phyloP scores from a whole-genome alignment of 73 alveolate genomes.

The Tetrahymena elliotti region DNA sequence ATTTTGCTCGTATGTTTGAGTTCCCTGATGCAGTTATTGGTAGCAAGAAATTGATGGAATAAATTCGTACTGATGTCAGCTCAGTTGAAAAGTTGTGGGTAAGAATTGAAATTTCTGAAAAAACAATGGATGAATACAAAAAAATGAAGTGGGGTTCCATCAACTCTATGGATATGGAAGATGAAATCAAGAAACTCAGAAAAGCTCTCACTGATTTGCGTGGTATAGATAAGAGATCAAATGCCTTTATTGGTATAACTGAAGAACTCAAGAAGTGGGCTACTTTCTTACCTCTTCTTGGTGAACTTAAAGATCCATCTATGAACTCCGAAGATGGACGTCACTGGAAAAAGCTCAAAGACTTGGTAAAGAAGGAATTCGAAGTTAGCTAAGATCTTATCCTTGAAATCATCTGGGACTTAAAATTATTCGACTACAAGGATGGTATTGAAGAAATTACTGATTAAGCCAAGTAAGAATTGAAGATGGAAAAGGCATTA shows the following conservation, averaged over 20 bases:
- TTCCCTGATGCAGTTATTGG: slow-evolving; percentile 92
- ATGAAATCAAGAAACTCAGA: slow-evolving; percentile 75
- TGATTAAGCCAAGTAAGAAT: slow-evolving; percentile 98
- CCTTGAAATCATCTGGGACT: slow-evolving; percentile 75
- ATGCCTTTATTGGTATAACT: slow-evolving; percentile 86
- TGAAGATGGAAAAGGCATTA: slow-evolving; percentile 98
- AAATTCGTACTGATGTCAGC: slow-evolving; percentile 74
- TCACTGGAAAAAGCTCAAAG: slow-evolving; percentile 78
- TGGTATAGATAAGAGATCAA: slow-evolving; percentile 87
- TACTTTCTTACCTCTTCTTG: slow-evolving; percentile 64
- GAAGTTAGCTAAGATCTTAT: slow-evolving; percentile 65
- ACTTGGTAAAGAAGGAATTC: slow-evolving; percentile 66
- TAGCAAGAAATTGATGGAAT: slow-evolving; percentile 79
- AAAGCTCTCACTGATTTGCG: slow-evolving; percentile 78
- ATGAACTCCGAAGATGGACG: slow-evolving; percentile 67
- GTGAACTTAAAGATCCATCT: slow-evolving; percentile 80
- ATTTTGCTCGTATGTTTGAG: slow-evolving; percentile 85
- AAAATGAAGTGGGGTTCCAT: slow-evolving; percentile 91
- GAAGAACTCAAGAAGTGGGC: slow-evolving; percentile 66
- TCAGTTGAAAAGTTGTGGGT: slow-evolving; percentile 89
- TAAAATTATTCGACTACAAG: slow-evolving; percentile 71
- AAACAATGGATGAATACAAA: slow-evolving; percentile 75
- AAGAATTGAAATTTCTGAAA: slow-evolving; percentile 74
- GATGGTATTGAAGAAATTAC: slow-evolving; percentile 86
- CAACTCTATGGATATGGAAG: slow-evolving; percentile 95